Evolutionary conservation across 2,329 filamentous ascomycete genomes (phyloP).

Genomic region (Microsporum ferrugineum): DNA sequence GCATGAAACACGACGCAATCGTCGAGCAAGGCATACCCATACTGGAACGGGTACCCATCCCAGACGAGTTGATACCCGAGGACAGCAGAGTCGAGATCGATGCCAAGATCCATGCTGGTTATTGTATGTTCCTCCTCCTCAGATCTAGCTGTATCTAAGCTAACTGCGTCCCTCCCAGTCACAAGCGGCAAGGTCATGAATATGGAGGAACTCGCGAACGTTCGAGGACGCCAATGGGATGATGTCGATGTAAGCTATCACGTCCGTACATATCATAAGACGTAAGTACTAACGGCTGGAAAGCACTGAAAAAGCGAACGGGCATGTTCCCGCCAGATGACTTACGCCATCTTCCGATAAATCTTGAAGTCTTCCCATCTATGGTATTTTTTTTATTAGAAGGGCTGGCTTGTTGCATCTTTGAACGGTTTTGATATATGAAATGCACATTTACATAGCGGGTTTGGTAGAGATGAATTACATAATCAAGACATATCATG

Average conservation of each 20-base stretch:
- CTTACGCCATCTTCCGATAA: neutral
- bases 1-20: conserved; percentile 43
- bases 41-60: conserved; percentile 78
- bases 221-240: conserved; percentile 81
- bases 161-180: conserved; percentile 37
- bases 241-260: conserved; percentile 30
- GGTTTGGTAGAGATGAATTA: neutral
- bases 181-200: conserved; percentile 80
- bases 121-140: conserved; percentile 29
- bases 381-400: neutral
- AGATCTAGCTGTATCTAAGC: neutral
- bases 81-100: conserved; percentile 98
- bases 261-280: neutral
- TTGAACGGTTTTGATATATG: neutral
- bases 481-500: neutral
- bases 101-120: conserved; percentile 88
- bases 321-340: neutral
- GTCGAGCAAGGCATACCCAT: conserved; percentile 54
- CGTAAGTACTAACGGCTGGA: neutral
- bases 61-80: conserved; percentile 83
- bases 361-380: neutral
- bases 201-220: conserved; percentile 63
- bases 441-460: neutral
- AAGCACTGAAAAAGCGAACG: conserved; percentile 8
- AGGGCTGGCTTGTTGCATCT: neutral